Conservation (phyloP, 805 yeast genomes). For the Naumovozyma baii region DNA sequence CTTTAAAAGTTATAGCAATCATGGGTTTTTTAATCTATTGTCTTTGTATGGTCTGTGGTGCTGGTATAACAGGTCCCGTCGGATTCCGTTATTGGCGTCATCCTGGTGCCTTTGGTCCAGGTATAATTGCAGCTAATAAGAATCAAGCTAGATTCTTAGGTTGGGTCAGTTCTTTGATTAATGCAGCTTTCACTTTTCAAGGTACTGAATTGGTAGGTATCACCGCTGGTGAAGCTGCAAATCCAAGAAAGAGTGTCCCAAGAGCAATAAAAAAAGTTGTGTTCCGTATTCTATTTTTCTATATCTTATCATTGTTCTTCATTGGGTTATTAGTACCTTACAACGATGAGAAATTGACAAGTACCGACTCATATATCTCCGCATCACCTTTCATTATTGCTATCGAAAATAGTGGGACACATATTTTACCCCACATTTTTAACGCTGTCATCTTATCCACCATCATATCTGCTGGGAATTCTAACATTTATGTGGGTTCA, state of each 20-base stretch:
- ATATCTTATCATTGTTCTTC: conserved; percentile 55
- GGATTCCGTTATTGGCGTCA: conserved; percentile 77
- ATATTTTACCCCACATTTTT: conserved; percentile 56
- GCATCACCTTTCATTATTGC: conserved; percentile 70
- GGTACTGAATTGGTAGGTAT: conserved; percentile 73
- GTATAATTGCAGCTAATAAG: conserved; percentile 39
- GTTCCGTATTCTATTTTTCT: conserved; percentile 55
- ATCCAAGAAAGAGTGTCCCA: conserved; percentile 63
- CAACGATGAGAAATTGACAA: conserved; percentile 44
- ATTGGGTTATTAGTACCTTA: conserved; percentile 64
- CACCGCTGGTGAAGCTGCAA: conserved; percentile 63
- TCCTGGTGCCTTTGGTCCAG: conserved; percentile 70
- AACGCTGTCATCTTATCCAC: conserved; percentile 62
- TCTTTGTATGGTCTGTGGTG: conserved; percentile 67
- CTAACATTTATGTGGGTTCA: conserved; percentile 64
- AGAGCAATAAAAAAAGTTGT: conserved; percentile 62
- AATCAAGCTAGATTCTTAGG: conserved; percentile 56
- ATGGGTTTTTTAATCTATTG: conserved; percentile 62
- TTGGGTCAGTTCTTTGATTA: conserved; percentile 58
- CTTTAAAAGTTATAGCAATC: conserved; percentile 56
- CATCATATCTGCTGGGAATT: conserved; percentile 71
- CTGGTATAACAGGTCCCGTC: conserved; percentile 56
- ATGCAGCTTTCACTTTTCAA: conserved; percentile 73
- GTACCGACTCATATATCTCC: conserved; percentile 34
- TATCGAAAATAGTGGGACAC: conserved; percentile 57